These are phyloP conservation scores for Oxalis stricta DNA, from an alignment of 441 rosid genomes.

Conservation along the genomic window DNA sequence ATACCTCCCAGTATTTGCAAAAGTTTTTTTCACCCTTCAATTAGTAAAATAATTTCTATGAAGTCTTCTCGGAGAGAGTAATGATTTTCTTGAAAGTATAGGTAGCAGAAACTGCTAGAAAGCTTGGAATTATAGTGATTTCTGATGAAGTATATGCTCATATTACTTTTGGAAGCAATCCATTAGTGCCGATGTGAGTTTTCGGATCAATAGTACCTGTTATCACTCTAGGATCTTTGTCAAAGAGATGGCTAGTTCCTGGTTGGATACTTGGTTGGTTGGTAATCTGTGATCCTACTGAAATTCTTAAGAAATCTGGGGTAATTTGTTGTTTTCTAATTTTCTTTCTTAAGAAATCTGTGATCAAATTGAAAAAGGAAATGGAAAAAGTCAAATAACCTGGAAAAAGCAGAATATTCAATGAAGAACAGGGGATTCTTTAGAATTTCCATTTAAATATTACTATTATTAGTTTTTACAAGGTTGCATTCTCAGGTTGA, in stretches of 20 bases:
- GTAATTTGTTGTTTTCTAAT: constrained; percentile 7
- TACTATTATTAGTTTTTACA: too few species aligned
- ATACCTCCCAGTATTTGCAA: constrained; percentile 4
- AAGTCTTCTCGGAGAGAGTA: too few species aligned
- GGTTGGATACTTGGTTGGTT: constrained; percentile 55
- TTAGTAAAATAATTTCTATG: too few species aligned
- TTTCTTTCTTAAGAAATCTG: not conserved
- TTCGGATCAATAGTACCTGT: constrained; percentile 39
- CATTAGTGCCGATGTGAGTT: constrained; percentile 36
- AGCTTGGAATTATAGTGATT: constrained; percentile 44
- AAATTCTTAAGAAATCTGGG: constrained; percentile 25
- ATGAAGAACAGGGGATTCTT: too few species aligned
- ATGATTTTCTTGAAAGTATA: not conserved
- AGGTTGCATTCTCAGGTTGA: constrained; percentile 17
- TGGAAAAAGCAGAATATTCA: too few species aligned
- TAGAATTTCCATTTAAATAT: not conserved
- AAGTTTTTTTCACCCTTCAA: constrained; percentile 1
- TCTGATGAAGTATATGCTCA: constrained; percentile 39
- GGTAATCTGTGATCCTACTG: constrained; percentile 27
- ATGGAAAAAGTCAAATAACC: too few species aligned
- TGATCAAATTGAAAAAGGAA: too few species aligned
- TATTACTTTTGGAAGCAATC: constrained; percentile 26
- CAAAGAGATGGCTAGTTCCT: constrained; percentile 54
- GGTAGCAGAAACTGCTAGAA: constrained; percentile 40
- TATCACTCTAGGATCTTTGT: constrained; percentile 37